These are phyloP conservation scores for Malus sieversii DNA, from an alignment of 306 rosid species.

Conservation along the genomic window DNA sequence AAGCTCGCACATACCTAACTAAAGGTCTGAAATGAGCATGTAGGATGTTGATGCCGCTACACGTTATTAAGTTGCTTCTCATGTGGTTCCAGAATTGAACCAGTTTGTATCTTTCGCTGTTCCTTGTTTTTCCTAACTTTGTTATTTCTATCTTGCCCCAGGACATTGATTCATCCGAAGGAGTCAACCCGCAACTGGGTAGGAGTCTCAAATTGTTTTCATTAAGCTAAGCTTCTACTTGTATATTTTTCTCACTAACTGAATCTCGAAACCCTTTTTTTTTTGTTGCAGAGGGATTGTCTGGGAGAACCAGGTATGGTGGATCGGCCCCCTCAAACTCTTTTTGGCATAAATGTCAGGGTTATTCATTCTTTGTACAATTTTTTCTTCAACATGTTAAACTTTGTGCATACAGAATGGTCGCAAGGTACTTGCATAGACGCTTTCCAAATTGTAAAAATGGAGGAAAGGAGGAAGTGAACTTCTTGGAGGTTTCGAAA, in stretches of 20 bases:
- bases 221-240: conserved; percentile 8
- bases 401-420: conserved; percentile 43
- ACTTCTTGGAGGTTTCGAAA: conserved; percentile 34
- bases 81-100: neutral
- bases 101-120: neutral
- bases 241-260: conserved; percentile 3
- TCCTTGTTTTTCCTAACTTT: neutral
- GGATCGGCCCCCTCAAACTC: conserved; percentile 15
- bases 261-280: conserved; percentile 19
- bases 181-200: conserved; percentile 30
- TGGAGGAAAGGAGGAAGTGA: conserved; percentile 31
- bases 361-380: conserved; percentile 6
- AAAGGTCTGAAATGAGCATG: neutral
- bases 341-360: neutral
- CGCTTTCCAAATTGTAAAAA: conserved; percentile 26
- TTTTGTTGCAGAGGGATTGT: conserved; percentile 56
- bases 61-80: neutral
- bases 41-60: neutral
- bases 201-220: conserved; percentile 32
- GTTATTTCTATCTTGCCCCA: conserved; percentile 13
- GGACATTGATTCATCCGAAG: conserved; percentile 38
- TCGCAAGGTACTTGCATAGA: conserved; percentile 41
- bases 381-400: conserved; percentile 4
- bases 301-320: conserved; percentile 64
- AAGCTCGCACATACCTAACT: neutral